Percentiles rank a stretch among this genome's conserved stretches.
phyloP scores from a whole-genome alignment of 140 eudicot species.

The Cichorium intybus region DNA sequence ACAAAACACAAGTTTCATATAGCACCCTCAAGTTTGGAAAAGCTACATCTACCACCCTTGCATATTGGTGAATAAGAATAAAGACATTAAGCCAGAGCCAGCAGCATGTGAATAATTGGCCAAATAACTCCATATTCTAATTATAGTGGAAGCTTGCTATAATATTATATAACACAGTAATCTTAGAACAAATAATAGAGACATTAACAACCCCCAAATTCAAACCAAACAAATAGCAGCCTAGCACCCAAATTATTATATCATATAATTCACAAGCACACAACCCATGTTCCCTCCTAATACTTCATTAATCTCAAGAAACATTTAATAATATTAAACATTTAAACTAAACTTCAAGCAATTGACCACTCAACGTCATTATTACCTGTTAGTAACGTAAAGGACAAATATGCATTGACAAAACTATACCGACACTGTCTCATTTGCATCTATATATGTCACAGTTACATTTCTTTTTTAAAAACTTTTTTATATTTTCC shows the following conservation, averaged over 20 bases:
- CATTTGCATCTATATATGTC: too few species aligned
- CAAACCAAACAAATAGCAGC: conserved; percentile 13
- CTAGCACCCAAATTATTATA: conserved; percentile 17
- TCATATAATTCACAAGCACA: conserved; percentile 16
- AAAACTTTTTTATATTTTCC: neutral
- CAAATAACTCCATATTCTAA: conserved; percentile 9
- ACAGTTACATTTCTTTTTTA: too few species aligned
- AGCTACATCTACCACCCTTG: neutral
- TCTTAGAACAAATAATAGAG: conserved; percentile 1
- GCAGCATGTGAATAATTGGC: neutral
- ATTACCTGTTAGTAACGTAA: conserved; percentile 3
- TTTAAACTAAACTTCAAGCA: conserved; percentile 1
- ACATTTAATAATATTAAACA: conserved; percentile 8
- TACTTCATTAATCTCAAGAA: conserved; percentile 13
- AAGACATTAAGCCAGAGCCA: conserved; percentile 4
- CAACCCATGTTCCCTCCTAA: conserved; percentile 21
- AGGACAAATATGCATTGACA: neutral
- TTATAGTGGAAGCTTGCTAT: conserved; percentile 12
- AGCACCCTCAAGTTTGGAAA: neutral
- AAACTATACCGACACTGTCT: neutral
- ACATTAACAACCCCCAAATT: neutral
- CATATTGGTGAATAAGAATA: neutral
- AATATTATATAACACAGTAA: neutral
- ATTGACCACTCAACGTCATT: neutral
- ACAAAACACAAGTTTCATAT: conserved; percentile 3